Percentiles rank a stretch among this genome's conserved stretches.
These are phyloP conservation scores for Grosmannia clavigera DNA, from an alignment of 2,329 filamentous ascomycete species.

Conservation along the genomic window DNA sequence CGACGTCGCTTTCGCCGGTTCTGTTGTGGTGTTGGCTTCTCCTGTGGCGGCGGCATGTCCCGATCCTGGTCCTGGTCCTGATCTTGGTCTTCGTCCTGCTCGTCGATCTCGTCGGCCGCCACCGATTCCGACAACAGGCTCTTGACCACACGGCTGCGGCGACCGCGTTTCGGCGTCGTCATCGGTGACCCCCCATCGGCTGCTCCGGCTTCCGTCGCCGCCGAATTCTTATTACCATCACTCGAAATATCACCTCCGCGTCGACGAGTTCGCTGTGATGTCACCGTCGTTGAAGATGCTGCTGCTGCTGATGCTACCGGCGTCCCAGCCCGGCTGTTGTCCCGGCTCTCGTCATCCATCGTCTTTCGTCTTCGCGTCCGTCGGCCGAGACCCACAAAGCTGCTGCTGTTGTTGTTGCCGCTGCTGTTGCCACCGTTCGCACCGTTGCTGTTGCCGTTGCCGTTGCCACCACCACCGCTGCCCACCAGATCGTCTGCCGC, in stretches of 20 bases:
- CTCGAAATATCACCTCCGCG: background rate
- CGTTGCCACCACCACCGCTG: background rate
- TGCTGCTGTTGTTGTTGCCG: background rate
- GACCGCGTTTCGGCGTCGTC: constrained; percentile 7
- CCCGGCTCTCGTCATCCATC: constrained; percentile 38
- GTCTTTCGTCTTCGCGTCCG: constrained; percentile 37
- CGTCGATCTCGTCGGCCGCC: constrained; percentile 6
- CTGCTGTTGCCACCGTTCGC: background rate
- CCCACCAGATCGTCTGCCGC: constrained; percentile 23
- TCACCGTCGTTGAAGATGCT: background rate
- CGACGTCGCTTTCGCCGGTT: constrained; percentile 1
- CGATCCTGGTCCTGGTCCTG: no score
- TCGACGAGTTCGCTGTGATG: background rate
- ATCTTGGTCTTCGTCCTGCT: background rate
- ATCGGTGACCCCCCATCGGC: background rate
- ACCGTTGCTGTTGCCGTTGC: constrained; percentile 10
- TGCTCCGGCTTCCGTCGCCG: background rate
- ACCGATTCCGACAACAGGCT: constrained; percentile 12
- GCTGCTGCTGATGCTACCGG: constrained; percentile 19
- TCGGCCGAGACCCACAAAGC: constrained; percentile 24
- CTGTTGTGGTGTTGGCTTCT: background rate
- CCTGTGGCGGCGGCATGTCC: background rate
- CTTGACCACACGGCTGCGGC: constrained; percentile 7
- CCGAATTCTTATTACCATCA: background rate
- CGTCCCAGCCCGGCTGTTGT: constrained; percentile 38